Evolutionary conservation across 805 yeast genomes (phyloP).

Genomic region (Metschnikowia santaceciliae): DNA sequence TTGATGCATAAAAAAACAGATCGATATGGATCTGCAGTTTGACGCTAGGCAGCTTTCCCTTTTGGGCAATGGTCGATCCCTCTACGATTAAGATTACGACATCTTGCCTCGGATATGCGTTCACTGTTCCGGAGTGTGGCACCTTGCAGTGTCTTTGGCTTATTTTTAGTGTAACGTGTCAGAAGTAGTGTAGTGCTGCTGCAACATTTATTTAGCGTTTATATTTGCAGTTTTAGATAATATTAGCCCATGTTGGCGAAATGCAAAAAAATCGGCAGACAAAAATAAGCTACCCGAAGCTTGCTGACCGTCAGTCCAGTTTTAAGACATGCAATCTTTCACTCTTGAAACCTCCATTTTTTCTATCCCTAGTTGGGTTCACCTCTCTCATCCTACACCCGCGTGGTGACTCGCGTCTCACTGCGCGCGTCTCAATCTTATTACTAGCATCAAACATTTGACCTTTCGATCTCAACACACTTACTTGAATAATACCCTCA

Average conservation of each 20-base stretch:
- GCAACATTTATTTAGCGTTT: no score
- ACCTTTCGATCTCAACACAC: neutral
- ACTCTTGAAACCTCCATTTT: no score
- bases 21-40: neutral
- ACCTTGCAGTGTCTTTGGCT: neutral
- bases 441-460: neutral
- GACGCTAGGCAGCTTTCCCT: neutral
- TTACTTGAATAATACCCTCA: neutral
- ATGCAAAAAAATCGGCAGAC: no score
- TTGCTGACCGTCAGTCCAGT: no score
- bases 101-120: neutral
- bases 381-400: neutral
- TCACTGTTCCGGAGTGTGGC: neutral
- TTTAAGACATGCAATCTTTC: no score
- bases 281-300: no score
- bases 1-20: neutral
- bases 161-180: no score
- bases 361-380: neutral
- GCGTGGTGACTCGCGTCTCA: slow-evolving; percentile 1
- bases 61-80: neutral
- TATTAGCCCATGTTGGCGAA: no score
- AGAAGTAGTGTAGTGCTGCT: no score
- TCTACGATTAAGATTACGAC: neutral
- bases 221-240: no score
- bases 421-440: neutral